Conservation (phyloP, 768 basidiomycete species). For the Podaxis mareebaensis region DNA sequence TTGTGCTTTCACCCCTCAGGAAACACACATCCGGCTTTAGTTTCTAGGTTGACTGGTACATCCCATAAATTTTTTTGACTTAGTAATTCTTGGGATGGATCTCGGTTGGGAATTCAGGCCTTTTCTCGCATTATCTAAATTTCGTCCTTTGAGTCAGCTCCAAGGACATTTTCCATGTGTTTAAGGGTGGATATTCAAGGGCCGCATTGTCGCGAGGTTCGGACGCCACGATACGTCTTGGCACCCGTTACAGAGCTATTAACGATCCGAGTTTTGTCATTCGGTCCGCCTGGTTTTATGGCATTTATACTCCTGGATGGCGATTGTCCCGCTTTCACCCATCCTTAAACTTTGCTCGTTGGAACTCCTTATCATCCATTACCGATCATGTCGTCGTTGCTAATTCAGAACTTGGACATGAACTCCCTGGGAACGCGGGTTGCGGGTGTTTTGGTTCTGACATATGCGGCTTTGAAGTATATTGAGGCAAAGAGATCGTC, state of each 20-base stretch:
- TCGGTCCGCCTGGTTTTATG: not conserved
- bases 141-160: too few species aligned
- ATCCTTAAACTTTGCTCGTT: not conserved
- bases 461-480: conserved; percentile 1
- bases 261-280: not conserved
- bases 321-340: not conserved
- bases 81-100: too few species aligned
- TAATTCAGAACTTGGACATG: not conserved
- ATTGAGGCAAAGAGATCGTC: conserved; percentile 12
- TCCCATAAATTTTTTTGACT: too few species aligned
- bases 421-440: not conserved
- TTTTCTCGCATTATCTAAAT: too few species aligned
- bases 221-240: not conserved
- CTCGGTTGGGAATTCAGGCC: too few species aligned
- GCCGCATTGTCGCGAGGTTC: too few species aligned
- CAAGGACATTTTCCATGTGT: too few species aligned
- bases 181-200: too few species aligned
- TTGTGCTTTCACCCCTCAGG: too few species aligned
- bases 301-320: not conserved
- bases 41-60: too few species aligned
- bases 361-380: too few species aligned
- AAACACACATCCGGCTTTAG: too few species aligned
- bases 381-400: not conserved
- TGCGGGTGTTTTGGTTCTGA: not conserved
- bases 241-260: not conserved